Evolutionary conservation across 129 eudicot species (phyloP), one percentile per base, ranked within the genome.

Genomic region (Helichrysum umbraculigerum): DNA sequence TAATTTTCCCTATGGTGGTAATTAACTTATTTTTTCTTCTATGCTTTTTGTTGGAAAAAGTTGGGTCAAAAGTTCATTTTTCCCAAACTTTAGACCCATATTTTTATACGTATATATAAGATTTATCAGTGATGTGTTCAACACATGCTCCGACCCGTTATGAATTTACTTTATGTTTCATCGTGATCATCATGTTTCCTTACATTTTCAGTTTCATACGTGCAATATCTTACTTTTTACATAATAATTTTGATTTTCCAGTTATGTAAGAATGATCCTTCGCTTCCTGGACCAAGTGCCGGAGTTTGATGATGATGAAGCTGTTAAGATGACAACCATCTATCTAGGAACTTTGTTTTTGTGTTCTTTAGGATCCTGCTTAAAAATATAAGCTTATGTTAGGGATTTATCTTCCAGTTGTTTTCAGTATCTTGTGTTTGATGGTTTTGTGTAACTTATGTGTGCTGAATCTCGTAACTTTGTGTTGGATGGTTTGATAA

Each of bases 201-300:
- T n/a, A 21, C 61, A 32, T 32, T 7, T 65, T 25, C 25, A 4
- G 32, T 64, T 15, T 65, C 42, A 7, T 37, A 37, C 7, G 42
- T 37, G 42, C 42, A 37, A 1, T 37, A 37, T 37, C 42, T 28
- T 44, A 28, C 12, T 10, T 64, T 64, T n/a, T 29, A 17, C 42
- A 37, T 37, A 37, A 37, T 50, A 68, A 33, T 56, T 33, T 54
- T 56, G 52, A 54, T 72, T 56, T 72, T 16, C 19, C 76, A 72
- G 66, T 20, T 72, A 16, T n/a, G 16, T 6, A n/a, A 66, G 66
- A 47, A 52, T 54, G 76, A 72, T 54, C 76, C 22, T 54, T 16
- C 66, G 10, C 65, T 72, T 56, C n/a, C 52, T 30, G 64, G 51
- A 72, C 65, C 54, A 17, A 21, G 34, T 56, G 52, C 21, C 51